These are phyloP conservation scores for Nothophaeocryptopus gaeumannii DNA, from an alignment of 2,329 filamentous ascomycete species.

Conservation along the genomic window DNA sequence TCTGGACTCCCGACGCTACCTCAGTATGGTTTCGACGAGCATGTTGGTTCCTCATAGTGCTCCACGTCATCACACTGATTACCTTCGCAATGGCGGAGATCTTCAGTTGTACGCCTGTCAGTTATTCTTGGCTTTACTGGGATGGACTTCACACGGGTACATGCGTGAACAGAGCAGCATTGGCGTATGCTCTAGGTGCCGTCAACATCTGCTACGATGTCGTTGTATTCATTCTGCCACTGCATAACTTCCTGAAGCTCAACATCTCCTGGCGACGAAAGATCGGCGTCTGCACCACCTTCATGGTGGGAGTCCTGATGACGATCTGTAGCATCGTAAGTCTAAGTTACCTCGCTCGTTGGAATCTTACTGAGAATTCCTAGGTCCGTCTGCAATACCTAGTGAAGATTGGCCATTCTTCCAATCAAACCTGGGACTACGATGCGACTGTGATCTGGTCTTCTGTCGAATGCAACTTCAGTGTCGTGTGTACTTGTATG, in stretches of 20 bases:
- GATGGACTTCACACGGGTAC: slow-evolving; percentile 18
- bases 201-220: slow-evolving; percentile 25
- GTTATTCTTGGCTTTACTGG: slow-evolving; percentile 18
- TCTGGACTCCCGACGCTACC: slow-evolving; percentile 20
- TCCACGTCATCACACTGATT: slow-evolving; percentile 16
- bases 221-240: slow-evolving; percentile 21
- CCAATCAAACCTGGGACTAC: slow-evolving; percentile 22
- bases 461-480: slow-evolving; percentile 20
- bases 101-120: slow-evolving; percentile 17
- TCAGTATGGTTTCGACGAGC: slow-evolving; percentile 21
- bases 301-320: slow-evolving; percentile 21
- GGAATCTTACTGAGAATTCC: background rate
- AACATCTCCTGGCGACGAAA: slow-evolving; percentile 23
- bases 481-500: slow-evolving; percentile 22
- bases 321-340: slow-evolving; percentile 21
- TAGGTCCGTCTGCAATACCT: slow-evolving; percentile 20
- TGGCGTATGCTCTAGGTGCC: slow-evolving; percentile 20
- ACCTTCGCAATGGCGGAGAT: slow-evolving; percentile 19
- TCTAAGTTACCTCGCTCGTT: background rate
- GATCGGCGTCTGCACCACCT: slow-evolving; percentile 18
- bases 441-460: slow-evolving; percentile 18
- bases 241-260: slow-evolving; percentile 24
- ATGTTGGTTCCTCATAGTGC: slow-evolving; percentile 16
- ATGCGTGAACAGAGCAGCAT: slow-evolving; percentile 17
- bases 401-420: slow-evolving; percentile 19